Evolutionary conservation across 495 filamentous ascomycete species (phyloP).

Genomic region (Penicillium cosmopolitanum): DNA sequence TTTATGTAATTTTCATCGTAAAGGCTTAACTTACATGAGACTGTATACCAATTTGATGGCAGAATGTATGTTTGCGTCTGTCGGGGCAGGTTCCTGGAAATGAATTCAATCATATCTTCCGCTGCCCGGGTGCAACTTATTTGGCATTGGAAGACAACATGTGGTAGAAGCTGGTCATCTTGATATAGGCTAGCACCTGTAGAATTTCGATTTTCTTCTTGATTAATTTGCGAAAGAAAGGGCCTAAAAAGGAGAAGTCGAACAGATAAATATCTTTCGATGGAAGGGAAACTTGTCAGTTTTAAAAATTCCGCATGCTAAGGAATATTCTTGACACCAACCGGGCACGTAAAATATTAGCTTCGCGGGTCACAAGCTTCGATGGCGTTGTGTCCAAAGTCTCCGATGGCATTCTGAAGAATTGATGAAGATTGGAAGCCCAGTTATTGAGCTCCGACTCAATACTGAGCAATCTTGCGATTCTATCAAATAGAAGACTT

Average conservation of each 20-base stretch:
- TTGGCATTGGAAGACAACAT: slow-evolving; percentile 16
- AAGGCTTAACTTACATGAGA: slow-evolving; percentile 6
- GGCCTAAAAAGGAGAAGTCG: slow-evolving; percentile 20
- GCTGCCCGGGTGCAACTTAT: slow-evolving; percentile 18
- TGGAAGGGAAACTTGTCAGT: neutral
- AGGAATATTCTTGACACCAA: neutral
- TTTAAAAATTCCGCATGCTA: neutral
- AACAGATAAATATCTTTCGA: slow-evolving; percentile 18
- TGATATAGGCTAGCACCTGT: neutral
- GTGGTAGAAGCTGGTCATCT: slow-evolving; percentile 2
- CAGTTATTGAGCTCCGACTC: slow-evolving; percentile 14
- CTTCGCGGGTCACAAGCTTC: slow-evolving; percentile 18
- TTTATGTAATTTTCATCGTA: neutral
- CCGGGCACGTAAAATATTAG: slow-evolving; percentile 18
- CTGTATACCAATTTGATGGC: slow-evolving; percentile 19
- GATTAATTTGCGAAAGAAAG: slow-evolving; percentile 17
- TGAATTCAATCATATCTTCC: slow-evolving; percentile 20
- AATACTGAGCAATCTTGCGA: slow-evolving; percentile 14
- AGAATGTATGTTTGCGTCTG: slow-evolving; percentile 20
- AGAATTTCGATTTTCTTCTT: neutral
- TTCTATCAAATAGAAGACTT: slow-evolving; percentile 9
- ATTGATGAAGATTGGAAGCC: slow-evolving; percentile 14
- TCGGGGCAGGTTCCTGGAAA: slow-evolving; percentile 12
- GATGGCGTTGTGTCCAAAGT: slow-evolving; percentile 15
- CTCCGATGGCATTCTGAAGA: slow-evolving; percentile 16